Percentiles rank a stretch among this genome's conserved stretches.
Evolutionary conservation across 306 rosid genomes (phyloP).

Genomic region (Delonix regia): DNA sequence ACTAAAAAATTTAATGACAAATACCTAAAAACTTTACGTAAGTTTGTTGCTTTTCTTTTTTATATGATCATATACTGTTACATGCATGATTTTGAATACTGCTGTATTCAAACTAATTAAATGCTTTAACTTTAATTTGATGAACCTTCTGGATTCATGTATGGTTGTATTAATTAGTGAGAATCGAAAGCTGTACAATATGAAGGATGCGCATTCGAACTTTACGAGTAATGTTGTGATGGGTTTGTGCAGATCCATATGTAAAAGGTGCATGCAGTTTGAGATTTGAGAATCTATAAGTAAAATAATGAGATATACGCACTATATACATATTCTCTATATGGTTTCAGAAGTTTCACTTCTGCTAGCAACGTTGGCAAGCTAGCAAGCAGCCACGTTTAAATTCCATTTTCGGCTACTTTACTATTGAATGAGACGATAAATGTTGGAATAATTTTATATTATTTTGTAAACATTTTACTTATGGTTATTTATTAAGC

Average conservation of each 20-base stretch:
- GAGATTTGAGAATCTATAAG: background rate
- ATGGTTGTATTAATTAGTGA: background rate
- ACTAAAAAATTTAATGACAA: background rate
- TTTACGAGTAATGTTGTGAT: background rate
- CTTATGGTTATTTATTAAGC: no score
- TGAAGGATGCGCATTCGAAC: conserved; percentile 9
- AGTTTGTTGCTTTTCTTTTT: background rate
- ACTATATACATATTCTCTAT: background rate
- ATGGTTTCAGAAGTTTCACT: background rate
- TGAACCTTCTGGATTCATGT: background rate
- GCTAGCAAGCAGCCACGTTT: background rate
- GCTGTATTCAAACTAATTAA: background rate
- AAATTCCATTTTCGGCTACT: background rate
- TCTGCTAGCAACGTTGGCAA: background rate
- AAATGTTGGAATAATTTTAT: no score
- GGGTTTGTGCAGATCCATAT: background rate
- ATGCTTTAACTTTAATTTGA: background rate
- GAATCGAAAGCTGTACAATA: background rate
- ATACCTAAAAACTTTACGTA: background rate
- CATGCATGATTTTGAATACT: background rate
- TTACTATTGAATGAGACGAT: no score
- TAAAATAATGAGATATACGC: background rate
- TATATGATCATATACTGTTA: background rate
- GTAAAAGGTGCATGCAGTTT: background rate
- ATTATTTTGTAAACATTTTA: no score